Evolutionary conservation across 177 flowering plant genomes (phyloP).

Genomic region (Telopea speciosissima): DNA sequence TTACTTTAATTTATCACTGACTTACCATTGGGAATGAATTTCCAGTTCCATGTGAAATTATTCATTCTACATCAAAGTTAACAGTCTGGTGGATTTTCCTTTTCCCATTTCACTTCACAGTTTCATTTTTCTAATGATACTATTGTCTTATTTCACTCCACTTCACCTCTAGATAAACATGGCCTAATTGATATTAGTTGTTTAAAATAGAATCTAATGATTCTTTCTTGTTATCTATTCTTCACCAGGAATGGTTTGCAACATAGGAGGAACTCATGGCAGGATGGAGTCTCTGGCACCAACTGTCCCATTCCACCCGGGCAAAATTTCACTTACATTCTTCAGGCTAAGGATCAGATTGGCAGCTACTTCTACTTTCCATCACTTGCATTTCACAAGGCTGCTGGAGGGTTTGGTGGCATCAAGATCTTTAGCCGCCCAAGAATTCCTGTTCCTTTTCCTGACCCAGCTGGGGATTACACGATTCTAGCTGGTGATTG

Average conservation of each 20-base stretch:
- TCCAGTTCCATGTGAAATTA: no score
- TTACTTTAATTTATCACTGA: no score
- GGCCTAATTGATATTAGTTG: background rate
- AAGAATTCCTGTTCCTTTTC: slow-evolving; percentile 81
- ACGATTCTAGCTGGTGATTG: slow-evolving; percentile 82
- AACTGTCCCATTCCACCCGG: slow-evolving; percentile 90
- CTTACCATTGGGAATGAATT: no score
- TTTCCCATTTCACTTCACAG: no score
- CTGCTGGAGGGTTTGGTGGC: slow-evolving; percentile 87
- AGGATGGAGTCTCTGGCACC: slow-evolving; percentile 85
- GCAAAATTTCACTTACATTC: slow-evolving; percentile 72
- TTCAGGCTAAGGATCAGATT: slow-evolving; percentile 91
- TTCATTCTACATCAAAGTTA: no score
- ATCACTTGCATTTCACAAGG: slow-evolving; percentile 74
- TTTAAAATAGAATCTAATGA: background rate
- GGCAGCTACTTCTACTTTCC: slow-evolving; percentile 89
- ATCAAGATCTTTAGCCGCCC: slow-evolving; percentile 78
- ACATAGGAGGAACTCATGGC: slow-evolving; percentile 93
- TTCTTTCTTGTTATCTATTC: background rate
- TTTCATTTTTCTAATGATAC: no score
- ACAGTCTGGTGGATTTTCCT: no score
- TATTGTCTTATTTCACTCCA: no score
- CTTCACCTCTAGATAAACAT: background rate
- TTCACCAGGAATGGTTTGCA: slow-evolving; percentile 85
- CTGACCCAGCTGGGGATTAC: slow-evolving; percentile 76